These are phyloP conservation scores for Asterochloris sp. DNA, from an alignment of 139 green algal species.

Conservation along the genomic window DNA sequence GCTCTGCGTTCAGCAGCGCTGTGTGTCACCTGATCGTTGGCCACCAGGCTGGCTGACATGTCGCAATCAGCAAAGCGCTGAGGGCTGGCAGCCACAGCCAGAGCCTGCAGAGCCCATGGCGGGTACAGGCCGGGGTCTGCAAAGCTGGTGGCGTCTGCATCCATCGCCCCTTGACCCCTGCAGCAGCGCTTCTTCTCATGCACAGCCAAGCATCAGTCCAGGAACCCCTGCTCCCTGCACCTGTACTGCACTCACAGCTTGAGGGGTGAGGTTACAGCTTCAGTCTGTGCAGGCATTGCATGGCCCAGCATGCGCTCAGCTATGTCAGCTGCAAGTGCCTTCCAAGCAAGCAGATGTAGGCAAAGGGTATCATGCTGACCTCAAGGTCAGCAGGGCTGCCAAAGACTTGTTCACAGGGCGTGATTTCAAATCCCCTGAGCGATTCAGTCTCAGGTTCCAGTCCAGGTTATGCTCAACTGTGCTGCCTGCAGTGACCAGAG, in stretches of 20 bases:
- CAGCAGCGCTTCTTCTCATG: background rate
- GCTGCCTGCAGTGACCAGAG: slow-evolving; percentile 31
- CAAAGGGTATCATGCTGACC: slow-evolving; percentile 1
- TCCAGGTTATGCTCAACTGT: slow-evolving; percentile 52
- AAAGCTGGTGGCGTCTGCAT: slow-evolving; percentile 32
- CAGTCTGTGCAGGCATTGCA: background rate
- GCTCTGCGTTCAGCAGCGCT: background rate
- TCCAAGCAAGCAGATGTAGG: too few relatives aligned
- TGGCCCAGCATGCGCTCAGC: background rate
- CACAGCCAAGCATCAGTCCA: background rate
- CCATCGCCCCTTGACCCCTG: slow-evolving; percentile 38
- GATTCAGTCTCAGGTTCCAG: slow-evolving; percentile 31
- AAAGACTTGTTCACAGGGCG: slow-evolving; percentile 32
- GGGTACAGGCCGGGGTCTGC: slow-evolving; percentile 37
- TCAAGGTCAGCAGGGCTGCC: slow-evolving; percentile 54
- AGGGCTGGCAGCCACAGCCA: slow-evolving; percentile 40
- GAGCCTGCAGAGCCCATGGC: slow-evolving; percentile 40
- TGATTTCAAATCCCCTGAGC: background rate
- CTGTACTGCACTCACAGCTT: background rate
- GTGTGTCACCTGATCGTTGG: slow-evolving; percentile 51
- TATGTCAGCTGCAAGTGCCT: background rate
- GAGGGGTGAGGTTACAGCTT: too few relatives aligned
- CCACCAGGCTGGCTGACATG: slow-evolving; percentile 59
- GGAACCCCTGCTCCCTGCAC: background rate
- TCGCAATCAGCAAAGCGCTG: slow-evolving; percentile 38